Percentiles rank a stretch among this genome's conserved stretches.
Evolutionary conservation across 345 rosid genomes (phyloP).

Genomic region (Combretum micranthum): DNA sequence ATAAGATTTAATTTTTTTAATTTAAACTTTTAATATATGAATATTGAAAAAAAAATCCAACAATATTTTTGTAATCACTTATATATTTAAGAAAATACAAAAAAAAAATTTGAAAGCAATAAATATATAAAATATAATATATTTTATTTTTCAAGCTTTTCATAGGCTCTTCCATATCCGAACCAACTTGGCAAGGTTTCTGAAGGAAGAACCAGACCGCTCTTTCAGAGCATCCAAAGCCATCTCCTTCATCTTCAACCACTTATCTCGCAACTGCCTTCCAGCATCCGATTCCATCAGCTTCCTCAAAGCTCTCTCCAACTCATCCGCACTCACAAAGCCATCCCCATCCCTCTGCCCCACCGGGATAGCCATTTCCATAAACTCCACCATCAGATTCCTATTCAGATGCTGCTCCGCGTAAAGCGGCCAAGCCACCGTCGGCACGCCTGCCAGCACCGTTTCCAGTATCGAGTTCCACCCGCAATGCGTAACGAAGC

Average conservation of each 20-base stretch:
- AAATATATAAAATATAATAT: too few relatives aligned
- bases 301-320: conserved; percentile 11
- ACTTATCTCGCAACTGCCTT: conserved; percentile 5
- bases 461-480: conserved; percentile 11
- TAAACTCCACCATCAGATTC: neutral
- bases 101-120: too few relatives aligned
- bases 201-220: conserved; percentile 12
- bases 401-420: conserved; percentile 13
- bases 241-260: conserved; percentile 6
- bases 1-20: too few relatives aligned
- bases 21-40: too few relatives aligned
- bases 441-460: neutral
- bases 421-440: conserved; percentile 12
- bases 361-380: conserved; percentile 1
- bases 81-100: too few relatives aligned
- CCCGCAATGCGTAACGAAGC: conserved; percentile 12
- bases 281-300: conserved; percentile 13
- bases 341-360: conserved; percentile 10
- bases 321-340: conserved; percentile 12
- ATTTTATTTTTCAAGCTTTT: too few relatives aligned
- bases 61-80: too few relatives aligned
- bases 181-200: conserved; percentile 4
- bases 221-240: conserved; percentile 8
- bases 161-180: neutral
- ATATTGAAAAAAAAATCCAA: too few relatives aligned